Percentiles rank a stretch among this genome's conserved stretches.
These are phyloP conservation scores for Boletus mariae DNA, from an alignment of 1,284 basidiomycete species.

Conservation along the genomic window DNA sequence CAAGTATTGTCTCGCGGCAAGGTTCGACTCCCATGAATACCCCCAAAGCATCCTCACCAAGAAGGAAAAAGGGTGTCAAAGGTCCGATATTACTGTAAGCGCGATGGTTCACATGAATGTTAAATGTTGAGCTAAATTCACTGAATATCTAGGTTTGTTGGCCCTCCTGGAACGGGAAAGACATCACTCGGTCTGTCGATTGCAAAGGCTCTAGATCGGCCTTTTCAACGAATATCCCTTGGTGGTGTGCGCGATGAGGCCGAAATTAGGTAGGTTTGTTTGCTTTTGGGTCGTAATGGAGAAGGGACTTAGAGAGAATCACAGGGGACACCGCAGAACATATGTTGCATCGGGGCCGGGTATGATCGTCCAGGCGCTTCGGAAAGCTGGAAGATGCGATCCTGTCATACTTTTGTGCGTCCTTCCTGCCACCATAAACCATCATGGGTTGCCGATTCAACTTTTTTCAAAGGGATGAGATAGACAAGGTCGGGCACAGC, in stretches of 20 bases:
- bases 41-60: constrained; percentile 7
- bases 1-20: constrained; percentile 6
- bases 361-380: constrained; percentile 82
- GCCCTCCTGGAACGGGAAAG: constrained; percentile 82
- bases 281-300: neutral
- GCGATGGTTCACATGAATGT: neutral
- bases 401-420: constrained; percentile 76
- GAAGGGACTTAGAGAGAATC: constrained; percentile 1
- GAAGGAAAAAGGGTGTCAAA: constrained; percentile 47
- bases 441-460: constrained; percentile 19
- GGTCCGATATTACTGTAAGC: constrained; percentile 80
- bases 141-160: constrained; percentile 55
- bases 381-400: constrained; percentile 81
- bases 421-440: constrained; percentile 11
- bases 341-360: constrained; percentile 88
- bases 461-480: constrained; percentile 59
- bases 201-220: constrained; percentile 75
- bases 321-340: constrained; percentile 79
- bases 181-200: constrained; percentile 86
- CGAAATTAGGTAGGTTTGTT: constrained; percentile 57
- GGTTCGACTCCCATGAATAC: constrained; percentile 4
- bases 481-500: constrained; percentile 84
- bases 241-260: constrained; percentile 90
- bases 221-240: constrained; percentile 91
- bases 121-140: neutral